Percentiles rank a stretch among this genome's conserved stretches.
Evolutionary conservation across 1,284 basidiomycete species (phyloP).

Genomic region (Earliella scabrosa): DNA sequence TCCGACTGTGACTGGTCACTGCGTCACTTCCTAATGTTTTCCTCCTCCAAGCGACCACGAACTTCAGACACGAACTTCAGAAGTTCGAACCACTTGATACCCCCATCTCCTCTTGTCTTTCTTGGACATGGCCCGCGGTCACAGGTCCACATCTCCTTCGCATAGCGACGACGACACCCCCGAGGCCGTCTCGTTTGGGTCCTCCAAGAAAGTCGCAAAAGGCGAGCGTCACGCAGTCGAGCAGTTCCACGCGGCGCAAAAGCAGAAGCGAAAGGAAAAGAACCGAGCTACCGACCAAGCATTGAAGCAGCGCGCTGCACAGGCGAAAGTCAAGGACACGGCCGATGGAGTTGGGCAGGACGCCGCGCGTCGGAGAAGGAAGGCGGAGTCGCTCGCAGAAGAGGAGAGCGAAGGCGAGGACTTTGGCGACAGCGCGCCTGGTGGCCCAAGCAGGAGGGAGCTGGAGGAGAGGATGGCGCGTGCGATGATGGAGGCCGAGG

Average conservation of each 20-base stretch:
- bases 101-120: too few species aligned
- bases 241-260: slow-evolving; percentile 31
- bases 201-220: slow-evolving; percentile 33
- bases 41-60: too few species aligned
- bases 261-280: slow-evolving; percentile 35
- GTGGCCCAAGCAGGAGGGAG: slow-evolving; percentile 16
- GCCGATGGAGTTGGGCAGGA: slow-evolving; percentile 9
- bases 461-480: slow-evolving; percentile 37
- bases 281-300: slow-evolving; percentile 33
- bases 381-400: slow-evolving; percentile 1
- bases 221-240: slow-evolving; percentile 29
- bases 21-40: too few species aligned
- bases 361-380: slow-evolving; percentile 19
- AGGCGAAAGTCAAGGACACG: slow-evolving; percentile 24
- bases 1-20: too few species aligned
- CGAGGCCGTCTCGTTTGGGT: slow-evolving; percentile 36
- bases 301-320: slow-evolving; percentile 34
- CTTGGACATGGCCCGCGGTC: too few species aligned
- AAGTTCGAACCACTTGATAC: too few species aligned
- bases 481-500: slow-evolving; percentile 38
- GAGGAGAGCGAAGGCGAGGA: slow-evolving; percentile 12
- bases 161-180: slow-evolving; percentile 36
- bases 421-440: slow-evolving; percentile 2
- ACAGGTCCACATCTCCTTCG: too few species aligned
- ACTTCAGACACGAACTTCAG: too few species aligned